Evolutionary conservation across 805 yeast genomes (phyloP).

Genomic region (Nakazawaea ishiwadae): DNA sequence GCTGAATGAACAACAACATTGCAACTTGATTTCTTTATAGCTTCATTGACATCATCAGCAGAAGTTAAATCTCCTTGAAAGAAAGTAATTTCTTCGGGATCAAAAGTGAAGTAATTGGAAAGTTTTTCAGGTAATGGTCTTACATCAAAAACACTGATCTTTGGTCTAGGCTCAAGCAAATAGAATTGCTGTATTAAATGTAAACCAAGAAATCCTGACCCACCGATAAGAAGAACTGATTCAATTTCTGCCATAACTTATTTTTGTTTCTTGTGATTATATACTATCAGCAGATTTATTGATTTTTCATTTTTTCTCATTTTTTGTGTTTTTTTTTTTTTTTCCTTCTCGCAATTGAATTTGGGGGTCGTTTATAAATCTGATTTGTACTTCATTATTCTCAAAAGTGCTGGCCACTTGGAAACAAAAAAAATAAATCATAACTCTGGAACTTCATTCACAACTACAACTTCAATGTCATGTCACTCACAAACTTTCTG

Average conservation of each 20-base stretch:
- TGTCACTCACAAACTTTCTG: too few species aligned
- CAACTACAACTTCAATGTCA: too few species aligned
- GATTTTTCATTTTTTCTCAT: not conserved
- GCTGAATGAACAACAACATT: constrained; percentile 90
- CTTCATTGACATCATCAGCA: constrained; percentile 57
- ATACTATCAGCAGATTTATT: not conserved
- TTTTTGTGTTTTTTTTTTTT: not conserved
- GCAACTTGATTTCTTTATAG: constrained; percentile 56
- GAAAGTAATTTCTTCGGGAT: constrained; percentile 48
- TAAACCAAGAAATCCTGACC: constrained; percentile 90
- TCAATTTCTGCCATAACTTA: constrained; percentile 25
- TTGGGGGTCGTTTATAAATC: too few species aligned
- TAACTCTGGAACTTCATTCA: too few species aligned
- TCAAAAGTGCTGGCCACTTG: too few species aligned
- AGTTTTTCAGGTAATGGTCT: constrained; percentile 77
- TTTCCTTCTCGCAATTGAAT: too few species aligned
- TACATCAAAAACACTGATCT: constrained; percentile 84
- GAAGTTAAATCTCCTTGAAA: constrained; percentile 85
- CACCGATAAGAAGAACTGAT: constrained; percentile 86
- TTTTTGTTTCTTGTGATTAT: not conserved
- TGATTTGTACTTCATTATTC: too few species aligned
- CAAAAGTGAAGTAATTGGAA: constrained; percentile 72
- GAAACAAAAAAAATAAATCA: too few species aligned
- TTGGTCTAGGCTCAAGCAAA: constrained; percentile 57
- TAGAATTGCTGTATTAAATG: constrained; percentile 86